phyloP scores from a whole-genome alignment of 2,329 filamentous ascomycete genomes.

The Trichoderma harzianum region DNA sequence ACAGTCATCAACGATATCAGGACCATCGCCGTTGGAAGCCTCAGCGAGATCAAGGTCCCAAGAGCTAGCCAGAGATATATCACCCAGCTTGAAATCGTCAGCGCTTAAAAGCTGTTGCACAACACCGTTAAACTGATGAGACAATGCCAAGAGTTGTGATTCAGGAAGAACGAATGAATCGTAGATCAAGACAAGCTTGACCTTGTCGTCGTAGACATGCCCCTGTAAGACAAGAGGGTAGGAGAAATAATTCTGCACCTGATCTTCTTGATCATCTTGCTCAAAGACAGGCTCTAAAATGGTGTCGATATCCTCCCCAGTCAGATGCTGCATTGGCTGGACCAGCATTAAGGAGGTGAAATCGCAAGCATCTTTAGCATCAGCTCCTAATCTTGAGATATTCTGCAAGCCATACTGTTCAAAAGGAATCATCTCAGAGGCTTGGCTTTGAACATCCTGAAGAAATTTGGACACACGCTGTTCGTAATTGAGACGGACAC shows the following conservation, averaged over 20 bases:
- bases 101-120: conserved; percentile 2
- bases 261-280: neutral
- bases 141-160: neutral
- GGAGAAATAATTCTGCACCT: neutral
- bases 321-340: conserved; percentile 12
- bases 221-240: conserved; percentile 16
- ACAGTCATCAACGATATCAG: conserved; percentile 7
- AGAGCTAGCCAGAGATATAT: conserved; percentile 2
- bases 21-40: conserved; percentile 1
- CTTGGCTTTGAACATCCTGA: conserved; percentile 20
- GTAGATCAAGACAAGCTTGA: conserved; percentile 10
- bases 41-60: conserved; percentile 11
- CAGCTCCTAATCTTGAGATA: conserved; percentile 1
- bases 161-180: neutral
- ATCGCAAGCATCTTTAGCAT: conserved; percentile 8
- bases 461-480: conserved; percentile 20
- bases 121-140: conserved; percentile 13
- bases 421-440: conserved; percentile 17
- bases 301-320: neutral
- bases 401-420: conserved; percentile 16
- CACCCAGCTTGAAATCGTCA: neutral
- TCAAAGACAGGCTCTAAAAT: neutral
- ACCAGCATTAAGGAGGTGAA: conserved; percentile 12
- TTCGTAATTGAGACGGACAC: conserved; percentile 18
- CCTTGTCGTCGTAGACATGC: neutral